Conservation (phyloP, 2,329 filamentous ascomycete species). For the Fusarium verrucosum region DNA sequence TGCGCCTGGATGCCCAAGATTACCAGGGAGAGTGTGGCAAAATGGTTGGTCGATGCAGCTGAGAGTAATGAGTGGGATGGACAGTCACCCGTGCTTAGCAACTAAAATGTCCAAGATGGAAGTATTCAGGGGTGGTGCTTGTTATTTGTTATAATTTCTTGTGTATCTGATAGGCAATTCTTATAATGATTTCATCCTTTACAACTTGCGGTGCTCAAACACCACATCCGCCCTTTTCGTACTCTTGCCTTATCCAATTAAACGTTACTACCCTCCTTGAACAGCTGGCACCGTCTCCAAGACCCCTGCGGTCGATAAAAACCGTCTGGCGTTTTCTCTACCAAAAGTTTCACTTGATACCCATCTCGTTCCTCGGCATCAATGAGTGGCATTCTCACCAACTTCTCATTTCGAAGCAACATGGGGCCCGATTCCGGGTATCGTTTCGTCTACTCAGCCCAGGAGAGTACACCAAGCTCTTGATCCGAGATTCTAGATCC, state of each 20-base stretch:
- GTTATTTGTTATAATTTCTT: not conserved
- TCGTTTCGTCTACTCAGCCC: not conserved
- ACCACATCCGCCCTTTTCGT: too few species aligned
- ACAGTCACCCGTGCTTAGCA: constrained; percentile 9
- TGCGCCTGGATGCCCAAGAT: constrained; percentile 35
- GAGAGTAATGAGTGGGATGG: constrained; percentile 17
- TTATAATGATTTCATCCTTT: not conserved
- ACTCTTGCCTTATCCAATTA: too few species aligned
- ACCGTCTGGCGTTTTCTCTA: not conserved
- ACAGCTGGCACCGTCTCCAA: too few species aligned
- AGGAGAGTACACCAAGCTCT: not conserved
- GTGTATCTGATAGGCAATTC: not conserved
- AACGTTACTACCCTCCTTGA: too few species aligned
- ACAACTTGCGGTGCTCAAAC: too few species aligned
- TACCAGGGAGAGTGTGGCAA: constrained; percentile 11
- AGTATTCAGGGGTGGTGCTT: too few species aligned
- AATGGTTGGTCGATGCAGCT: constrained; percentile 26
- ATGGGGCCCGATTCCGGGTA: not conserved
- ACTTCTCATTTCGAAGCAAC: not conserved
- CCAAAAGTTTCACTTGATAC: not conserved
- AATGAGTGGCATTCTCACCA: not conserved
- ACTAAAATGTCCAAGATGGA: not conserved
- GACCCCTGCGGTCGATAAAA: not conserved
- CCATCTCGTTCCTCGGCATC: constrained; percentile 3
- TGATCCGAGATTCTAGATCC: not conserved